These are phyloP conservation scores for Erythrobasidium hasegawianum DNA, from an alignment of 1,284 basidiomycete species.

Conservation along the genomic window DNA sequence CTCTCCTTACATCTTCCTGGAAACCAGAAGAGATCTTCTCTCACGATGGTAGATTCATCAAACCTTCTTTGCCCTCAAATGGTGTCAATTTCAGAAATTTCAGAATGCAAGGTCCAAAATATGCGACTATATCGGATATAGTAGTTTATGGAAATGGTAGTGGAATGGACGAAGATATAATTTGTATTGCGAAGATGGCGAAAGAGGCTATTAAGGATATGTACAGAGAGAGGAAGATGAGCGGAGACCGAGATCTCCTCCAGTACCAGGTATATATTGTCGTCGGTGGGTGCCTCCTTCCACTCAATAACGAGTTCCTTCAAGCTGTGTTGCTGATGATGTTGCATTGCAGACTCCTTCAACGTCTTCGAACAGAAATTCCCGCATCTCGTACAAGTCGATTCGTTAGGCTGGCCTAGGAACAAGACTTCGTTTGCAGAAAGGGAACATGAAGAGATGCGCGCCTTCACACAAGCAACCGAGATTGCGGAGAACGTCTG, in stretches of 20 bases:
- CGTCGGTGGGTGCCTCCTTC: conserved; percentile 59
- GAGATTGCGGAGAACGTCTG: conserved; percentile 65
- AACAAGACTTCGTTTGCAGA: conserved; percentile 54
- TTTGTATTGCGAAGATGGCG: conserved; percentile 58
- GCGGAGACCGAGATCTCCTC: conserved; percentile 52
- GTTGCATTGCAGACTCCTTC: conserved; percentile 56
- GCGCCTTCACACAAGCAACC: conserved; percentile 74
- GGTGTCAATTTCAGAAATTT: conserved; percentile 45
- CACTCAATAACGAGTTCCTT: no score
- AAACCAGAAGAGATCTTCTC: conserved; percentile 33
- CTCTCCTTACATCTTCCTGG: conserved; percentile 29
- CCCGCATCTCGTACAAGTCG: conserved; percentile 56
- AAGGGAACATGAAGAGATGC: conserved; percentile 80
- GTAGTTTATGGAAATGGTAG: conserved; percentile 76
- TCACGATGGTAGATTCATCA: conserved; percentile 13
- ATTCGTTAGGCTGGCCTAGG: conserved; percentile 52
- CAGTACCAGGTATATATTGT: conserved; percentile 84
- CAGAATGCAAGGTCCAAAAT: conserved; percentile 60
- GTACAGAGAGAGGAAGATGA: conserved; percentile 54
- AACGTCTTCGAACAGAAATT: conserved; percentile 53
- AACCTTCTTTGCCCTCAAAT: conserved; percentile 9
- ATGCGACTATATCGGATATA: conserved; percentile 81
- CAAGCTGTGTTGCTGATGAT: no score
- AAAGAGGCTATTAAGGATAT: conserved; percentile 58
- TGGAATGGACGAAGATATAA: conserved; percentile 49